A percentile compares a stretch with the other conserved stretches of the same genome.
Conservation (phyloP, 2,329 filamentous ascomycete genomes). For the Dactylellina cionopaga region DNA sequence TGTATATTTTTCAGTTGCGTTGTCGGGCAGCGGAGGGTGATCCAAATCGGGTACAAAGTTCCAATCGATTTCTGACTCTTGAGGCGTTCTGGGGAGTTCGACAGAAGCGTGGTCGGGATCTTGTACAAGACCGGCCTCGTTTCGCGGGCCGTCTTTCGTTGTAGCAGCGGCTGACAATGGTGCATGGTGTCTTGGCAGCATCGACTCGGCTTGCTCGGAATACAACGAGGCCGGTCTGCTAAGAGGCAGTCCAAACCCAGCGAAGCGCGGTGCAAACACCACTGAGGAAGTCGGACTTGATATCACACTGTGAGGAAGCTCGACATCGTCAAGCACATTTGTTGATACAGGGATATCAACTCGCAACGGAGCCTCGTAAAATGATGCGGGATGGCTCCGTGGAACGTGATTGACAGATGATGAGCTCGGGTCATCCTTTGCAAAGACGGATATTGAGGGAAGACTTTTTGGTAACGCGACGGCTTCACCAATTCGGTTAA, state of each 20-base stretch:
- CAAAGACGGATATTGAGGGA: slow-evolving; percentile 15
- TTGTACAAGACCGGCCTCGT: not conserved
- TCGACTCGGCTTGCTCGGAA: slow-evolving; percentile 1
- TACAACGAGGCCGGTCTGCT: slow-evolving; percentile 20
- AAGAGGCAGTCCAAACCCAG: slow-evolving; percentile 11
- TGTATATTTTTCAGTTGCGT: too few relatives aligned
- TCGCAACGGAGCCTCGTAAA: slow-evolving; percentile 10
- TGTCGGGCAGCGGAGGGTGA: not conserved
- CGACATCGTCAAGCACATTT: not conserved
- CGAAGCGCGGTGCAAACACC: slow-evolving; percentile 10
- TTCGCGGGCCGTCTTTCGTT: not conserved
- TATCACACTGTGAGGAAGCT: slow-evolving; percentile 29
- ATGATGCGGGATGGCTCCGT: slow-evolving; percentile 19
- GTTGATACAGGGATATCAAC: not conserved
- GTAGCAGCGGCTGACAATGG: not conserved
- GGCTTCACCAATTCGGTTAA: slow-evolving; percentile 20
- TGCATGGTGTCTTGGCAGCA: slow-evolving; percentile 2
- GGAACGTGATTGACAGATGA: slow-evolving; percentile 5
- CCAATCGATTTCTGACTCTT: not conserved
- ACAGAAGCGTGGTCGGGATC: not conserved
- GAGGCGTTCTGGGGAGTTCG: not conserved
- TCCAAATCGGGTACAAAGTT: not conserved
- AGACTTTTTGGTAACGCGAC: slow-evolving; percentile 37
- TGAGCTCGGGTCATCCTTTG: not conserved
- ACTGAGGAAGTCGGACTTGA: slow-evolving; percentile 23